phyloP scores from a whole-genome alignment of 2,329 filamentous ascomycete species.

The Bimuria novae-zelandiae region DNA sequence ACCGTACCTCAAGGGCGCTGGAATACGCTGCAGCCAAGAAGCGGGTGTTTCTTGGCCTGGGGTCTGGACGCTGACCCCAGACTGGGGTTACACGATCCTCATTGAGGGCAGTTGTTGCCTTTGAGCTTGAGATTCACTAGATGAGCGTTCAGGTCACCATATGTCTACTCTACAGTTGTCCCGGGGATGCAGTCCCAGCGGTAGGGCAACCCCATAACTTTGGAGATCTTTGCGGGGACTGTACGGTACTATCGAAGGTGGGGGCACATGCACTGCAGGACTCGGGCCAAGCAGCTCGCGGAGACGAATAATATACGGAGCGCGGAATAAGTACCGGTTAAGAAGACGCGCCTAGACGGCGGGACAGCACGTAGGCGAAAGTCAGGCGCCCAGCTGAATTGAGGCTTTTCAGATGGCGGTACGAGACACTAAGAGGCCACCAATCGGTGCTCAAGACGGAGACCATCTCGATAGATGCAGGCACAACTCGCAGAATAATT shows the following conservation, averaged over 20 bases:
- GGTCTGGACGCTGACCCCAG: constrained; percentile 37
- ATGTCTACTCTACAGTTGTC: background rate
- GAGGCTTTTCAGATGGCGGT: background rate
- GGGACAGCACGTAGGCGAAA: background rate
- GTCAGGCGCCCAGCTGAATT: background rate
- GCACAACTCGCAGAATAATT: too few species aligned
- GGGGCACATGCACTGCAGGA: constrained; percentile 1
- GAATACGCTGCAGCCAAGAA: constrained; percentile 31
- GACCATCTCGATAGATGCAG: too few species aligned
- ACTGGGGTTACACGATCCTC: background rate
- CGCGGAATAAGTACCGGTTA: background rate
- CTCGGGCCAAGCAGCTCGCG: background rate
- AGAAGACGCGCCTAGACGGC: background rate
- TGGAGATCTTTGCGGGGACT: background rate
- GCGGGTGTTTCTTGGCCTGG: constrained; percentile 31
- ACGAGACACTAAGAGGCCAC: background rate
- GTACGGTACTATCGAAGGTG: background rate
- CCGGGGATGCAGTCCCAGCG: background rate
- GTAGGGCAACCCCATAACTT: background rate
- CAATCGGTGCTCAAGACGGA: background rate
- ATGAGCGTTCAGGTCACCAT: background rate
- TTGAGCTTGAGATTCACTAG: background rate
- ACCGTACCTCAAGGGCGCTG: constrained; percentile 5
- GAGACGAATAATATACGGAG: background rate
- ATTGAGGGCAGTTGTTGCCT: background rate